Base-by-base conservation (phyloP, 495 filamentous ascomycete genomes). In the Xylaria curta region DNA sequence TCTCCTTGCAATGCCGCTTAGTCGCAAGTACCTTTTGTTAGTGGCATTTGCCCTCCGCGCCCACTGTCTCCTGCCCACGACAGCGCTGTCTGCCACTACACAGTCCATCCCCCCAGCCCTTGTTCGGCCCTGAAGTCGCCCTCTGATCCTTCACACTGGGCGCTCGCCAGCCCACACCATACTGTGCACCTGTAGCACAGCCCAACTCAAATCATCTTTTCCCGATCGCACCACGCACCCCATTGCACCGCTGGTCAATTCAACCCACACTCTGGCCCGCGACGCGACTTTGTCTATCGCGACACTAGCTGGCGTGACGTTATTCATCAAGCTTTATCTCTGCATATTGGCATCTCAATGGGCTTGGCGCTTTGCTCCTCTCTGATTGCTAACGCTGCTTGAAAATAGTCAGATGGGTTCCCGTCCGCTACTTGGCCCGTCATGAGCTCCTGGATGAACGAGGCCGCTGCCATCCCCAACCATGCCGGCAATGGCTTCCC, bases 401-500 rank as follows among this genome's bases (percentile, higher is more conserved):
- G 75, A 81, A 76, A 78, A 77, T 74, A 82, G 82, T 80, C 83
- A 84, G 83, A 85, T 85, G 83, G 85, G 82, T 82, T 78, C 81
- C 76, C 74, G 66, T 74, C 74, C 71, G 78, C 75, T 72, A 73
- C 49, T 73, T 66, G 69, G 77, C 71, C 78, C 76, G 89, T 89
- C 86, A 94, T 93, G 91, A 94, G 91, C 87, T 89, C 89, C 84
- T 93, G 92, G 92, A 90, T 91, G 85, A 91, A 91, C 85, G 91
- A 94, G 84, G 87, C 86, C 87, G 87, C 90, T 83, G 84, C 86
- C 78, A 84, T 87, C 82, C 89, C 89, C 77, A 91, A 89, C 82
- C 89, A 91, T 86, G 91, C 93, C 85, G 91, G 90, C 89, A 91
- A 90, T 83, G 89, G 87, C 82, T 94, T 93, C 81, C 87, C 89